Evolutionary conservation across 805 yeast genomes (phyloP).

Genomic region (Kluyveromyces siamensis): DNA sequence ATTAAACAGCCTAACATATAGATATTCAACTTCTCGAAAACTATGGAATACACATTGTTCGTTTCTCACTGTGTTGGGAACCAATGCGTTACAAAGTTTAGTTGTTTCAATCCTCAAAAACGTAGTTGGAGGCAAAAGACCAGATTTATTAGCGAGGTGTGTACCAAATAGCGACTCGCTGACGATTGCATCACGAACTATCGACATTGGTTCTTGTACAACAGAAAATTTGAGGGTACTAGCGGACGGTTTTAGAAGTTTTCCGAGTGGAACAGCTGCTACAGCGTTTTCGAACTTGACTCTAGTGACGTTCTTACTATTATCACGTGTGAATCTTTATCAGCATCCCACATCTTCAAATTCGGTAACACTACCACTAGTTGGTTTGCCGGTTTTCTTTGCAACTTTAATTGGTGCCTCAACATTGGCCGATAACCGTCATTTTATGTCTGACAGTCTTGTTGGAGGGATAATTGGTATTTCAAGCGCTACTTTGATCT

Average conservation of each 20-base stretch:
- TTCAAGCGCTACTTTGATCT: neutral
- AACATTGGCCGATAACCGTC: conserved; percentile 4
- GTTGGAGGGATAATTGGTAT: conserved; percentile 3
- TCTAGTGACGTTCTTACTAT: conserved; percentile 1
- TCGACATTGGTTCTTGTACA: conserved; percentile 3
- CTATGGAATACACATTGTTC: conserved; percentile 5
- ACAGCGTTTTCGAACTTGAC: conserved; percentile 4
- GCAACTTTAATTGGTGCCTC: conserved; percentile 3
- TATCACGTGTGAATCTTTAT: conserved; percentile 3
- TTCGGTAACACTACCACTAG: conserved; percentile 2
- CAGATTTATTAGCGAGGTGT: conserved; percentile 4
- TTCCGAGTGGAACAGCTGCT: conserved; percentile 7
- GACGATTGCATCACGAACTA: neutral
- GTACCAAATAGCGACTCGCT: neutral
- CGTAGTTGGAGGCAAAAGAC: conserved; percentile 3
- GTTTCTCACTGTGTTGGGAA: conserved; percentile 2
- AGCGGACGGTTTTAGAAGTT: conserved; percentile 5
- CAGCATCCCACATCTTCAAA: conserved; percentile 2
- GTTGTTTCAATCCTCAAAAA: conserved; percentile 4
- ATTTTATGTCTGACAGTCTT: conserved; percentile 3
- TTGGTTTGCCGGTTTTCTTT: conserved; percentile 2
- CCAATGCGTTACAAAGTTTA: conserved; percentile 4
- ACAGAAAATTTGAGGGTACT: neutral
- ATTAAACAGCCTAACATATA: neutral
- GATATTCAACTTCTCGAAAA: conserved; percentile 1